Base-by-base conservation (phyloP, 495 filamentous ascomycete genomes). In the Penicillium alfredii region DNA sequence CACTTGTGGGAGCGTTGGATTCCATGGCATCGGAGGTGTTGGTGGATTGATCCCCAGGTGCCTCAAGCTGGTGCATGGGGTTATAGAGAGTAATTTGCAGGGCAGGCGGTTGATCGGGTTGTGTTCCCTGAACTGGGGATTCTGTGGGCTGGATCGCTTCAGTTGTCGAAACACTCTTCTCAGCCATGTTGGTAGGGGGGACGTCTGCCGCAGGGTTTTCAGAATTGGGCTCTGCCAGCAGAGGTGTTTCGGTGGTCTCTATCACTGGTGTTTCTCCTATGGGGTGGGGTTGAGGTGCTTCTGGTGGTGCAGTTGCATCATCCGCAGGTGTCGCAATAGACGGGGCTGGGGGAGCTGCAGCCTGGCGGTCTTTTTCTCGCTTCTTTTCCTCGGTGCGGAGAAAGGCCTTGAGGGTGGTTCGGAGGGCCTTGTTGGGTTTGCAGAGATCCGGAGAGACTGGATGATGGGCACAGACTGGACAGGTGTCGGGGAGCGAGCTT, bases 401-500 rank as follows among this genome's bases (percentile, higher is more conserved):
- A 49, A 93, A 97, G 2, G 88, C 87, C 45, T 82, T 82, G 33
- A 96, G 81, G 1, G 92, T 97, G 2, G 81, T 87, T 38, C 92
- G 80, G 9, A 97, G 71, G 19, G 80, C 76, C 58, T 92, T 95
- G 58, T 94, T 84, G 4, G 88, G 77, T 45, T 82, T 89, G 70
- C 88, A 95, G 44, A 90, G 80, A 40, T 88, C 85, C 10, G 79
- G 74, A 5, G 85, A 82, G 18, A 97, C 71, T 0, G 92, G 92
- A 14, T 77, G 76, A 50, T 99, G 92, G 30, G 86, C 81, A 74
- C 92, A 99, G 35, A 96, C 84, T 3, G 92, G 90, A 46, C 92
- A 99, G 21, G 81, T 79, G 13, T 83, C 76, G 10, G 84, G 78
- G 11, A 94, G 70, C 18, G 78, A 82, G 6, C 76, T 60, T 56